phyloP scores from a whole-genome alignment of 1,284 basidiomycete species.

The Ustilago nuda region DNA sequence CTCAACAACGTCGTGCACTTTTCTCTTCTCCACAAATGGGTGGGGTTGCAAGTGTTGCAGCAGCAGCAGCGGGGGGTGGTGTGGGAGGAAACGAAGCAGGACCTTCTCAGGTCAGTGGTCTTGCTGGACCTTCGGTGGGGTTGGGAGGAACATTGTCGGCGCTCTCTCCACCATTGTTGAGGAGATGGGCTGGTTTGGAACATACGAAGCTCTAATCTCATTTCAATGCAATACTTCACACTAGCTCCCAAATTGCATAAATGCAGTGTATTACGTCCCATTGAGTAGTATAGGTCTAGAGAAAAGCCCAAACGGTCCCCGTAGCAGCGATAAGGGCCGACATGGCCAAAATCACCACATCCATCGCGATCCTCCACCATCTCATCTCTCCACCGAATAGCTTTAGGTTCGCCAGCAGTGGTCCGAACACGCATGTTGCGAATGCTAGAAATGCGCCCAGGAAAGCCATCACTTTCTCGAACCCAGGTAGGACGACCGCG shows the following conservation, averaged over 20 bases:
- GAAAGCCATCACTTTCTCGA: conserved; percentile 89
- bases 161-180: conserved; percentile 37
- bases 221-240: too few species aligned
- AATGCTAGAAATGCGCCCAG: conserved; percentile 87
- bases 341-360: conserved; percentile 51
- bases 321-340: conserved; percentile 54
- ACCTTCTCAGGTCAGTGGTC: neutral
- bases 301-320: conserved; percentile 62
- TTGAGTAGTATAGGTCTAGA: conserved; percentile 10
- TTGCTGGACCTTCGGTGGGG: neutral
- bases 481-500: conserved; percentile 78
- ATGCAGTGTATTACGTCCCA: neutral
- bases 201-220: conserved; percentile 39
- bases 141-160: conserved; percentile 11
- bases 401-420: conserved; percentile 57
- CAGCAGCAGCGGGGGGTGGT: neutral
- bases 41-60: neutral
- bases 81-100: neutral
- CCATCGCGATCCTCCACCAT: conserved; percentile 32
- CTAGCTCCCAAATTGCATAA: too few species aligned
- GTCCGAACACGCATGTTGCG: conserved; percentile 71
- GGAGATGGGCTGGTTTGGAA: conserved; percentile 45
- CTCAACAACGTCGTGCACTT: conserved; percentile 45
- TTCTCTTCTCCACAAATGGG: conserved; percentile 10
- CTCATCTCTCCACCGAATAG: conserved; percentile 53